Percentiles rank a stretch among this genome's conserved stretches.
Evolutionary conservation across 2,329 filamentous ascomycete genomes (phyloP).

Genomic region (Colletotrichum tropicale): DNA sequence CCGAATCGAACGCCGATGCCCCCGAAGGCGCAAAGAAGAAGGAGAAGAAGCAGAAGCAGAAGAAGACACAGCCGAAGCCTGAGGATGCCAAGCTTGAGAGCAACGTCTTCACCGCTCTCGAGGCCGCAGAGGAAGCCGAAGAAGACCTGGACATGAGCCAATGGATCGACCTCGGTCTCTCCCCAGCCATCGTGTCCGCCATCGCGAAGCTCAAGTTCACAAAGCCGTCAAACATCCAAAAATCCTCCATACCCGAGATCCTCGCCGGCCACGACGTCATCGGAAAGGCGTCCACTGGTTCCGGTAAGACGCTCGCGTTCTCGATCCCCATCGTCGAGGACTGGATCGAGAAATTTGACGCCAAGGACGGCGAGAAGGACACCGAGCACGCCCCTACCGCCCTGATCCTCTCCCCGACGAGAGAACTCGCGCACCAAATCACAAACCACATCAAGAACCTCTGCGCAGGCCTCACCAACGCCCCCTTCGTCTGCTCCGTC

Average conservation of each 20-base stretch:
- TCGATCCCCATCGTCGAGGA: slow-evolving; percentile 90
- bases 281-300: slow-evolving; percentile 94
- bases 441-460: slow-evolving; percentile 80
- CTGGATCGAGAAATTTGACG: slow-evolving; percentile 61
- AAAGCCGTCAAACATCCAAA: slow-evolving; percentile 83
- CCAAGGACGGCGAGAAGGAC: slow-evolving; percentile 28
- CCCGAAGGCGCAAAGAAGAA: slow-evolving; percentile 29
- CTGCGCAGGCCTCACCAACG: slow-evolving; percentile 63
- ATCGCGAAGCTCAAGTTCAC: slow-evolving; percentile 81
- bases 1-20: neutral
- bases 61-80: slow-evolving; percentile 30
- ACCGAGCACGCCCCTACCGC: slow-evolving; percentile 63
- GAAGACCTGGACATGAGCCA: slow-evolving; percentile 74
- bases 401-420: slow-evolving; percentile 86
- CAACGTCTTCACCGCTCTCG: slow-evolving; percentile 61
- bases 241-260: slow-evolving; percentile 79
- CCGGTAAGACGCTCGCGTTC: slow-evolving; percentile 95
- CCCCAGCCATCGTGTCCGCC: slow-evolving; percentile 71
- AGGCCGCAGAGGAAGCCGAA: slow-evolving; percentile 56
- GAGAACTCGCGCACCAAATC: slow-evolving; percentile 93
- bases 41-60: slow-evolving; percentile 31
- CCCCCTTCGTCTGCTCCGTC: slow-evolving; percentile 81
- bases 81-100: slow-evolving; percentile 45
- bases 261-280: slow-evolving; percentile 87
- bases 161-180: slow-evolving; percentile 79